phyloP scores from a whole-genome alignment of 768 basidiomycete genomes.

The Leccinum uliginosum region DNA sequence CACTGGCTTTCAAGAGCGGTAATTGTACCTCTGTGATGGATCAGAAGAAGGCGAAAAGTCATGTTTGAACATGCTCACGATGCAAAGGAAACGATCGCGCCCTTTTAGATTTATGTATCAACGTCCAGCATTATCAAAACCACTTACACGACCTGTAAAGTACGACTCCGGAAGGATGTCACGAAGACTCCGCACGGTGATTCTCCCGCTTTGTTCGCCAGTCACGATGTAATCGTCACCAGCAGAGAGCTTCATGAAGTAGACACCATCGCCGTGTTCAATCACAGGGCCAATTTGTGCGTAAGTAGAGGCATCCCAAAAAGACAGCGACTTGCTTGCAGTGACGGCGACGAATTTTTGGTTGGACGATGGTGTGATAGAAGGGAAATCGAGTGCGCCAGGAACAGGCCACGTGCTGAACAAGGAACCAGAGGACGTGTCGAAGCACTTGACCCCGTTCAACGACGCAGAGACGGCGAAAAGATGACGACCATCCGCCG shows the following conservation, averaged over 20 bases:
- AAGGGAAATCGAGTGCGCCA: background rate
- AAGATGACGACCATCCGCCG: background rate
- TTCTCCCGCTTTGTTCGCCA: background rate
- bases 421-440: background rate
- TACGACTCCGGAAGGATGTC: background rate
- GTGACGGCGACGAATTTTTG: background rate
- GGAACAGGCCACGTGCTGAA: background rate
- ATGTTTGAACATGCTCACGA: background rate
- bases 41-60: background rate
- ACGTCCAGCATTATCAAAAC: accelerated
- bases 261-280: background rate
- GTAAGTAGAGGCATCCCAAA: background rate
- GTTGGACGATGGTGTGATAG: background rate
- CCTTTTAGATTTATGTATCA: background rate
- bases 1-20: background rate
- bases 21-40: background rate
- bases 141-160: background rate
- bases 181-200: background rate
- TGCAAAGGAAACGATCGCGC: background rate
- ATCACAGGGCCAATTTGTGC: background rate
- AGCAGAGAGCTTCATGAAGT: background rate
- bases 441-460: background rate
- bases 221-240: background rate
- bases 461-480: background rate
- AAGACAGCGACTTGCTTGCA: background rate